Evolutionary conservation across 2,329 filamentous ascomycete genomes (phyloP), one percentile per base, ranked within the genome.

Genomic region (Pseudogymnoascus sp.): DNA sequence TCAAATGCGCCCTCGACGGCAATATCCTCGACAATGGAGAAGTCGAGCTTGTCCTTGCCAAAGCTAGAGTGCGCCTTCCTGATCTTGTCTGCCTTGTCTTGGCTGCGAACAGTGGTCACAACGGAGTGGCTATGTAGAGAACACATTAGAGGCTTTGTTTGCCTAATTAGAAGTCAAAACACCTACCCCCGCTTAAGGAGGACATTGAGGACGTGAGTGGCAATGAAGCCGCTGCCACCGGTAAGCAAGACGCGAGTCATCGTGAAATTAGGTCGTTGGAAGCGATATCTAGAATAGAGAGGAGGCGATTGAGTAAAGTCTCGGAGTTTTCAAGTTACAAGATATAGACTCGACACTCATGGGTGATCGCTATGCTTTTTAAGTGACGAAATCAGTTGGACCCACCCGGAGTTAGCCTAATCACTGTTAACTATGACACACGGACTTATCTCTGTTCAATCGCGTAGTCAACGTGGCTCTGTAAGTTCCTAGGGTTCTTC

Each of bases 1-100:
- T 88, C 82, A 68, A 93, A 93, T 16, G 88, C 89, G 24, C 82
- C 82, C 14, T 84, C 80, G 66, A 84, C 72, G 0, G 87, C 86
- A 66, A 95, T 86, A 68, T 95, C 89, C 50, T 84, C 81, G 14
- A 93, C 88, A 65, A 93, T 83, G 31, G 72, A 76, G 62, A 76
- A 79, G 1, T 76, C 74, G 1, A 80, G 65, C 26, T 66, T 40
- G 2, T 61, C 59, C 12, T 61, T 60, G n/a, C 61, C 59, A 50
- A 61, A 12, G 26, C 72, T 70, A 0, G 71, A 67, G 19, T 78
- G 70, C 0, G 76, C 76, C 2, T 74, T 65, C 24, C 77, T 63
- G 26, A 82, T 75, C 3, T 72, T 72, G 0, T 73, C 64, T 2
- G 78, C 79, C 64, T 82, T 83, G 26, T 75, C 75, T 6, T 76